Percentiles rank a stretch among this genome's conserved stretches.
Conservation (phyloP, 2,329 filamentous ascomycete genomes). For the Penicillium decumbens region DNA sequence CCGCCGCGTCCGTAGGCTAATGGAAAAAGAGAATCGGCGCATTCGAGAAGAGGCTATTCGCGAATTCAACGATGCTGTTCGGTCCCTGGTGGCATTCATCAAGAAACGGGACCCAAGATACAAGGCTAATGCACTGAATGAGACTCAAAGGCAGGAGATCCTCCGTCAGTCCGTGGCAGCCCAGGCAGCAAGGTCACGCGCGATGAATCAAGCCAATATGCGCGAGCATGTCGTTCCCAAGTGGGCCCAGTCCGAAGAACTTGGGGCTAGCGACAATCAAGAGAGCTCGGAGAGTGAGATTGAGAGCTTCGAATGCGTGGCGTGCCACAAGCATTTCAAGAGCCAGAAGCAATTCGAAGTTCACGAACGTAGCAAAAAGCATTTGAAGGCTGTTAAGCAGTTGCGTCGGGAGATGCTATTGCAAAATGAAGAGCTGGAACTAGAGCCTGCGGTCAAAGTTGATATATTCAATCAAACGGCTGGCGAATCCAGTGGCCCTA, state of each 20-base stretch:
- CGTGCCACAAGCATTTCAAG: constrained; percentile 67
- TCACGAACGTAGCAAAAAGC: constrained; percentile 96
- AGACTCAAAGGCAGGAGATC: constrained; percentile 72
- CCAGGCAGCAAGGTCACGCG: constrained; percentile 77
- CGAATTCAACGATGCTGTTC: constrained; percentile 89
- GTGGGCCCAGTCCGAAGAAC: constrained; percentile 64
- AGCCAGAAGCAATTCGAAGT: constrained; percentile 87
- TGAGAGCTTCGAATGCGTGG: constrained; percentile 59
- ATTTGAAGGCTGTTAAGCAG: constrained; percentile 77
- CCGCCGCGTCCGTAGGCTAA: constrained; percentile 70
- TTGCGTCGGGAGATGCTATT: constrained; percentile 76
- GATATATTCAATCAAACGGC: neutral
- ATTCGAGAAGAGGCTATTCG: constrained; percentile 73
- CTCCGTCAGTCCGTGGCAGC: constrained; percentile 74
- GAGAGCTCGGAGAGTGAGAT: constrained; percentile 46
- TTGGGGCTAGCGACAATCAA: constrained; percentile 46
- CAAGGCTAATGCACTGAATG: constrained; percentile 68
- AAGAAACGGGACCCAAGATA: constrained; percentile 88
- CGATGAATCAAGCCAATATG: constrained; percentile 72
- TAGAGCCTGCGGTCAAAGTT: constrained; percentile 11
- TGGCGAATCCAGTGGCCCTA: neutral
- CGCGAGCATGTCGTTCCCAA: constrained; percentile 62
- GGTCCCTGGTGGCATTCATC: constrained; percentile 79
- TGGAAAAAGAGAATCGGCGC: constrained; percentile 94
- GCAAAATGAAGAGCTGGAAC: constrained; percentile 58